A percentile compares a stretch with the other conserved stretches of the same genome.
Evolutionary conservation across 108 stramenopile genomes (phyloP).

Genomic region (Mayamaea pseudoterrestris): DNA sequence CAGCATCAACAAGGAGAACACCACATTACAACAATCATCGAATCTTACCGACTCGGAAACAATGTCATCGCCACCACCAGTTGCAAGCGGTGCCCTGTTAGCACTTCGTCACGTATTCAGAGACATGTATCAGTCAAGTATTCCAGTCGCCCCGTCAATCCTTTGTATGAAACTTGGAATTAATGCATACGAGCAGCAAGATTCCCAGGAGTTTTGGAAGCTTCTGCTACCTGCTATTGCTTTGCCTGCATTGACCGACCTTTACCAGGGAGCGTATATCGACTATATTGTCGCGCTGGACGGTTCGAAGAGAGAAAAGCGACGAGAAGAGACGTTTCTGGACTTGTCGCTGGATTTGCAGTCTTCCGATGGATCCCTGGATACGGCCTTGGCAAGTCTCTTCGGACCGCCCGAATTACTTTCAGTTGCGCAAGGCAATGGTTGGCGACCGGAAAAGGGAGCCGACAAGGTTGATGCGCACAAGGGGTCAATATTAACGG

Average conservation of each 20-base stretch:
- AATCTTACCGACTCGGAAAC: background rate
- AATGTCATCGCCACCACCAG: too few species aligned
- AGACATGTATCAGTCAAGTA: conserved; percentile 19
- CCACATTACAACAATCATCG: background rate
- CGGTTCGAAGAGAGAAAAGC: conserved; percentile 50
- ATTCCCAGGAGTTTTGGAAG: conserved; percentile 89
- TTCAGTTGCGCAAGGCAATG: conserved; percentile 66
- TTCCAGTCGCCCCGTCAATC: conserved; percentile 17
- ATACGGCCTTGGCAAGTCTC: conserved; percentile 30
- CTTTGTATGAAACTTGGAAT: conserved; percentile 59
- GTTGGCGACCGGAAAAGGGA: conserved; percentile 83
- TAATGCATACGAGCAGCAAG: conserved; percentile 60
- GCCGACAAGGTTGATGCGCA: conserved; percentile 75
- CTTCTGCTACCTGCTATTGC: conserved; percentile 58
- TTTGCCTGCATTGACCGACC: conserved; percentile 25
- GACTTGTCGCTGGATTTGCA: conserved; percentile 70
- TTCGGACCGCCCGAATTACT: conserved; percentile 66
- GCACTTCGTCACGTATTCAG: conserved; percentile 27
- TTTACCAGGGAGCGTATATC: conserved; percentile 67
- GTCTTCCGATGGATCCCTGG: conserved; percentile 24
- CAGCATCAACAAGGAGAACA: conserved; percentile 5
- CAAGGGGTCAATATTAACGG: conserved; percentile 51
- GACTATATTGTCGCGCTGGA: conserved; percentile 54
- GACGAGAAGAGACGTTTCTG: conserved; percentile 56
- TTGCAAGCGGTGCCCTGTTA: conserved; percentile 13